Evolutionary conservation across 1,284 basidiomycete genomes (phyloP).

Genomic region (Cryptococcus neoformans): DNA sequence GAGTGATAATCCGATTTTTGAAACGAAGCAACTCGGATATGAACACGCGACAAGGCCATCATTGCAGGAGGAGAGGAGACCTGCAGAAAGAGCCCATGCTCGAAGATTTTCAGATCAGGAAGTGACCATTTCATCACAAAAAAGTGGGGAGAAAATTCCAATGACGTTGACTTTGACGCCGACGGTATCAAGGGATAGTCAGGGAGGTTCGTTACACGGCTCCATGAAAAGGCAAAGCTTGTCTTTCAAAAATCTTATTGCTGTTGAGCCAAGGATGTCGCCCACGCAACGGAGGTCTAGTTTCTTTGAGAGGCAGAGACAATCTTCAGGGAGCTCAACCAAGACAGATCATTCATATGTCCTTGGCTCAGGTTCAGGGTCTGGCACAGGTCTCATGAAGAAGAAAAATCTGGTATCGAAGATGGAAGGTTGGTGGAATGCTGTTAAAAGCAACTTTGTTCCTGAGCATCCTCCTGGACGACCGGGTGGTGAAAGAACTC

Average conservation of each 20-base stretch:
- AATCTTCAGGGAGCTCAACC: constrained; percentile 31
- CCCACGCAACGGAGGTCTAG: constrained; percentile 18
- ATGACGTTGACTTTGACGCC: constrained; percentile 27
- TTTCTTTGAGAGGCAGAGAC: constrained; percentile 31
- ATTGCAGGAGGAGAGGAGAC: background rate
- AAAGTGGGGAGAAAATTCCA: too few relatives aligned
- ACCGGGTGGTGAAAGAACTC: too few relatives aligned
- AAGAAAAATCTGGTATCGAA: constrained; percentile 50
- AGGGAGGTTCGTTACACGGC: constrained; percentile 3
- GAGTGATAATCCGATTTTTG: background rate
- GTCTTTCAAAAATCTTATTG: constrained; percentile 33
- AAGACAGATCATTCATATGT: constrained; percentile 19
- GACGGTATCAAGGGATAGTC: constrained; percentile 30
- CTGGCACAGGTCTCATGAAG: constrained; percentile 18
- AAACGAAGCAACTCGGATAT: background rate
- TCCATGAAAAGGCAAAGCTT: constrained; percentile 26
- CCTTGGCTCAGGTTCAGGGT: background rate
- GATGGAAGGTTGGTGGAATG: constrained; percentile 53
- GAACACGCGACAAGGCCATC: background rate
- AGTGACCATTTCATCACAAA: constrained; percentile 1
- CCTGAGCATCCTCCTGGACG: constrained; percentile 13
- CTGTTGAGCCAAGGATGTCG: constrained; percentile 32
- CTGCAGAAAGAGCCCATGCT: constrained; percentile 3
- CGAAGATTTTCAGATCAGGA: constrained; percentile 3
- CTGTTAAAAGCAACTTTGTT: constrained; percentile 50